Evolutionary conservation across 2,329 filamentous ascomycete genomes (phyloP).

Genomic region (Diatrype stigma): DNA sequence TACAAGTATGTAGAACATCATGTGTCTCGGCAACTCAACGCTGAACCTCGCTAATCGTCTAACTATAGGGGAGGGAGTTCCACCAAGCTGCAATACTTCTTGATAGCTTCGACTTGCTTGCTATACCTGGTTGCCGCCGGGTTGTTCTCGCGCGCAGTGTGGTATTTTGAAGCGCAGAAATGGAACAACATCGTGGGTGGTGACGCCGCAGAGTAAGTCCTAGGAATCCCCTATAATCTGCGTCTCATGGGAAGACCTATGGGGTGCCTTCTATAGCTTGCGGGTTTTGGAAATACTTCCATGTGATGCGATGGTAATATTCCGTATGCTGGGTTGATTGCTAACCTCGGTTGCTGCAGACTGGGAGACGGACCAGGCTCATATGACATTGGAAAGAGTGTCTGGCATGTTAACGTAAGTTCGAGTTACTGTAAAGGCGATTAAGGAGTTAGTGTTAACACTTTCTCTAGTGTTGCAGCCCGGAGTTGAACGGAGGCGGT

Average conservation of each 20-base stretch:
- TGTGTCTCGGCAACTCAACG: too few species aligned
- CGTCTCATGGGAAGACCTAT: too few species aligned
- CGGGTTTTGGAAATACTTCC: too few species aligned
- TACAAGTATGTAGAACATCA: constrained; percentile 61
- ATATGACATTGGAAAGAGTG: constrained; percentile 72
- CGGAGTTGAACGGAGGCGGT: constrained; percentile 65
- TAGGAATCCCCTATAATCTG: too few species aligned
- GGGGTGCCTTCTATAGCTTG: too few species aligned
- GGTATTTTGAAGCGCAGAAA: constrained; percentile 66
- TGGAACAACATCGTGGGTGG: constrained; percentile 65
- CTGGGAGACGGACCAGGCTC: constrained; percentile 62
- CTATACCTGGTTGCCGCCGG: constrained; percentile 81
- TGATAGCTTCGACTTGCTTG: constrained; percentile 78
- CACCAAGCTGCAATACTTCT: constrained; percentile 68
- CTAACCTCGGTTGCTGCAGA: background rate
- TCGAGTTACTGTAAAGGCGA: constrained; percentile 1
- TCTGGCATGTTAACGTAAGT: constrained; percentile 78
- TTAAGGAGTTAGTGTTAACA: constrained; percentile 2
- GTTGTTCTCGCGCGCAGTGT: constrained; percentile 72
- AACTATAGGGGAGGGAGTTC: constrained; percentile 52
- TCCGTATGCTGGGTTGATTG: too few species aligned
- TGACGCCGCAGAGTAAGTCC: constrained; percentile 39
- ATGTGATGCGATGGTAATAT: too few species aligned
- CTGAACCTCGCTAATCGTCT: too few species aligned
- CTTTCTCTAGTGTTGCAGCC: constrained; percentile 69